Evolutionary conservation across 2,329 filamentous ascomycete genomes (phyloP), one percentile per base, ranked within the genome.

Genomic region (Fusarium sp.): DNA sequence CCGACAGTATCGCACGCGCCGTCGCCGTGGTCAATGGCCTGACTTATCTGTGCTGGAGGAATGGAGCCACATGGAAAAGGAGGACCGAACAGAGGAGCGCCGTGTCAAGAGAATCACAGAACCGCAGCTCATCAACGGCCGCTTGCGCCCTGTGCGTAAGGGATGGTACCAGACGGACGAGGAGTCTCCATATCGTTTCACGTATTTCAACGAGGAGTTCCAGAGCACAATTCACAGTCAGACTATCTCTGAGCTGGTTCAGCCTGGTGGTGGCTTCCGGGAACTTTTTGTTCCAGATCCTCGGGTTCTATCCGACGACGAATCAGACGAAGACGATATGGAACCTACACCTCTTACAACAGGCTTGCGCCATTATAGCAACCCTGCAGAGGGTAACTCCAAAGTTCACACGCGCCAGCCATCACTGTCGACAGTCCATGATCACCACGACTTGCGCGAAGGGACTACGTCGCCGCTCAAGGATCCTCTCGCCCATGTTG

Each of bases 141-240:
- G 96, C 61, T 85, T 99, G 50, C 91, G 96, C 10, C 95, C 95
- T 18, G 90, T 94, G 44, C 91, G 93, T 72, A 89, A 89, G 75
- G 89, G 89, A 20, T 99, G 96, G 96, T 96, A 94, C 81, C 90
- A 93, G 44, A 91, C 94, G 60, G 94, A 96, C 73, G 95, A 98
- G 69, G 96, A 98, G 74, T 91, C 92, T 0, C 96, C 96, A 0
- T 98, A 97, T 81, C 90, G 96, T 32, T 99, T 98, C 81, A 98
- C 96, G 0, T 99, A 99, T 82, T 99, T 99, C 87, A 98, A 98
- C 82, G 96, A 98, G 80, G 94, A 98, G 72, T 94, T 98, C 63
- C 93, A 94, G 78, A 97, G 94, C 81, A 99, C 96, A 1, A 97
- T 99, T 70, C 96, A 99, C 82, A 96, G 95, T 68, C 94, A 97